These are phyloP conservation scores for Canariomyces notabilis DNA, from an alignment of 2,329 filamentous ascomycete species.

Conservation along the genomic window DNA sequence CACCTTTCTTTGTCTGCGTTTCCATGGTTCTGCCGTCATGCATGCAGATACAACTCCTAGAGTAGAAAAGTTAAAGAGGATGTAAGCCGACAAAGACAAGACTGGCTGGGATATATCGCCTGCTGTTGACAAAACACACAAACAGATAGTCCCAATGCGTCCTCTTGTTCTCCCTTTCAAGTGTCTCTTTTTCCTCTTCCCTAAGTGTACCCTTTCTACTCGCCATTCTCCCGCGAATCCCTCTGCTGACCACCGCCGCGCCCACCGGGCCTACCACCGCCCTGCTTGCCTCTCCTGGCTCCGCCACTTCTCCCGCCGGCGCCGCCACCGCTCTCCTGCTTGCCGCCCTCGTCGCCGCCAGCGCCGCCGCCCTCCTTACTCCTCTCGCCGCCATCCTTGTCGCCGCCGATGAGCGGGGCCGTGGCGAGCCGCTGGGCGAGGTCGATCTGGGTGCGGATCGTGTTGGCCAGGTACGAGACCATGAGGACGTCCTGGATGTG, in stretches of 20 bases:
- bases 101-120: not conserved
- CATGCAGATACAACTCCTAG: not conserved
- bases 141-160: too few relatives aligned
- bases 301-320: slow-evolving; percentile 29
- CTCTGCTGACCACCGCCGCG: slow-evolving; percentile 44
- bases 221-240: slow-evolving; percentile 41
- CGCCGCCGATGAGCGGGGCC: slow-evolving; percentile 54
- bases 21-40: not conserved
- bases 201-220: slow-evolving; percentile 23
- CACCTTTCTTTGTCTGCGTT: not conserved
- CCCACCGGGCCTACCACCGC: slow-evolving; percentile 33
- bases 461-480: slow-evolving; percentile 97
- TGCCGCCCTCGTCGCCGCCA: slow-evolving; percentile 41
- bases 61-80: not conserved
- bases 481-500: slow-evolving; percentile 98
- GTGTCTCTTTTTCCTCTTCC: slow-evolving; percentile 10
- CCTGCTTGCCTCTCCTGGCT: slow-evolving; percentile 41
- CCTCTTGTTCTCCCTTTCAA: not conserved
- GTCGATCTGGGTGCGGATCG: slow-evolving; percentile 97
- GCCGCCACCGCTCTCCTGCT: slow-evolving; percentile 29
- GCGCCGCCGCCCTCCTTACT: slow-evolving; percentile 44
- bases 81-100: not conserved
- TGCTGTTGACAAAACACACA: too few relatives aligned
- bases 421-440: slow-evolving; percentile 90
- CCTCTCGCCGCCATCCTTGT: slow-evolving; percentile 41